These are phyloP conservation scores for Mucor sp. DNA, from an alignment of 371 early-diverging fungal species.

Conservation along the genomic window DNA sequence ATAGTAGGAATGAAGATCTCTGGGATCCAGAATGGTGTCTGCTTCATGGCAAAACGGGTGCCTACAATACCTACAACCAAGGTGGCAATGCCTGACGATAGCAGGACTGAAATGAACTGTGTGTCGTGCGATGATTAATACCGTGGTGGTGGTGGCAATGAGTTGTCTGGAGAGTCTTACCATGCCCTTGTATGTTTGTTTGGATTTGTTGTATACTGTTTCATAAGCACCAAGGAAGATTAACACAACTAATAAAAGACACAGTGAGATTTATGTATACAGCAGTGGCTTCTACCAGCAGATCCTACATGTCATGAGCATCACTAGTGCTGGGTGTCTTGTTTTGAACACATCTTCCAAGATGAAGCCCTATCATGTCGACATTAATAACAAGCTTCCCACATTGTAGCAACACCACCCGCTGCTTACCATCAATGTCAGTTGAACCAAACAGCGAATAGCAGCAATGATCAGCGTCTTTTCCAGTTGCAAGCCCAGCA, in stretches of 20 bases:
- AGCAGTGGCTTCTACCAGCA: too few species aligned
- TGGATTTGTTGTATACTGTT: slow-evolving; percentile 65
- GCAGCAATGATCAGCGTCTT: slow-evolving; percentile 64
- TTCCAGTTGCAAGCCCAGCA: slow-evolving; percentile 61
- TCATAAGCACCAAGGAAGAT: slow-evolving; percentile 57
- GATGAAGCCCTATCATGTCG: slow-evolving; percentile 51
- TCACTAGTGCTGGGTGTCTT: slow-evolving; percentile 52
- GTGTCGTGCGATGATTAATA: not conserved
- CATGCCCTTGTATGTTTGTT: slow-evolving; percentile 57
- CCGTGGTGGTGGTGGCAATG: too few species aligned
- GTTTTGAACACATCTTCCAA: slow-evolving; percentile 69
- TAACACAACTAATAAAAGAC: slow-evolving; percentile 33
- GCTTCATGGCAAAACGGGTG: slow-evolving; percentile 71
- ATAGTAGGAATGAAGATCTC: slow-evolving; percentile 86
- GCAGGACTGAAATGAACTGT: slow-evolving; percentile 54
- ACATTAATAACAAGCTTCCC: not conserved
- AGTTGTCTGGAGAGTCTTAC: too few species aligned
- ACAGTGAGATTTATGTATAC: too few species aligned
- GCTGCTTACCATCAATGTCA: slow-evolving; percentile 61
- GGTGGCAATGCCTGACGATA: slow-evolving; percentile 52
- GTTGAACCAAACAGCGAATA: slow-evolving; percentile 62
- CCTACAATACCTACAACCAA: slow-evolving; percentile 64
- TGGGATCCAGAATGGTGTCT: slow-evolving; percentile 74
- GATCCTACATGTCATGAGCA: slow-evolving; percentile 61
- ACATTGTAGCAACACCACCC: not conserved